A percentile compares a stretch with the other conserved stretches of the same genome.
phyloP scores from a whole-genome alignment of 345 rosid genomes.

The Bruguiera gymnorhiza region DNA sequence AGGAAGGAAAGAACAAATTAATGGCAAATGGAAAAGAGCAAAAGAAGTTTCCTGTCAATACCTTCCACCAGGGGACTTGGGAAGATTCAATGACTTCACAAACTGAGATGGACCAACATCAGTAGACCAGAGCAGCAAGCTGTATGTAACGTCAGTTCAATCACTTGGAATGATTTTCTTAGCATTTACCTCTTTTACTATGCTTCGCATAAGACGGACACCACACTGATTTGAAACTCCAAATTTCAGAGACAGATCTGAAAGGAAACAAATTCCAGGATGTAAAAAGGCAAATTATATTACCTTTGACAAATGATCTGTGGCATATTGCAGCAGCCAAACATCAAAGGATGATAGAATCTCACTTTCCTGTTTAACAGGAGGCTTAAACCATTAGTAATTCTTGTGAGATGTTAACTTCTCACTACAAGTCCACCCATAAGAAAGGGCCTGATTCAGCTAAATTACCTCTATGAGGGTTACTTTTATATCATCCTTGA shows the following conservation, averaged over 20 bases:
- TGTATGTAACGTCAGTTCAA: constrained; percentile 65
- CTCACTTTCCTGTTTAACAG: constrained; percentile 65
- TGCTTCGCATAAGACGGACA: constrained; percentile 45
- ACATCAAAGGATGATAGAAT: constrained; percentile 75
- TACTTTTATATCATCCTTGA: constrained; percentile 69
- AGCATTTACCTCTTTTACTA: constrained; percentile 54
- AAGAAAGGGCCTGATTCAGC: too few relatives aligned
- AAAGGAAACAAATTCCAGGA: constrained; percentile 6
- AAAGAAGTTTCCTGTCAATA: constrained; percentile 11
- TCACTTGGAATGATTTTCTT: constrained; percentile 50
- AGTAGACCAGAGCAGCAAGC: constrained; percentile 87
- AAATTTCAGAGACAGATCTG: constrained; percentile 8
- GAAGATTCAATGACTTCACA: constrained; percentile 47
- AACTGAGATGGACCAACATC: constrained; percentile 84
- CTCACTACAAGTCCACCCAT: too few relatives aligned
- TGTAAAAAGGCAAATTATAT: neutral
- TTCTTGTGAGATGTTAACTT: too few relatives aligned
- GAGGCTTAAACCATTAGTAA: neutral
- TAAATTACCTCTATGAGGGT: constrained; percentile 78
- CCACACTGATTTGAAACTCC: constrained; percentile 36
- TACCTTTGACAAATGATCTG: constrained; percentile 63
- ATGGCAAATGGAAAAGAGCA: neutral
- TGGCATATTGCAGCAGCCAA: constrained; percentile 56
- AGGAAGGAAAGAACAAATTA: neutral
- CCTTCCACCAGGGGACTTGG: constrained; percentile 71